Base-by-base conservation (phyloP, 2,329 filamentous ascomycete species). In the Verticillium nubilum region DNA sequence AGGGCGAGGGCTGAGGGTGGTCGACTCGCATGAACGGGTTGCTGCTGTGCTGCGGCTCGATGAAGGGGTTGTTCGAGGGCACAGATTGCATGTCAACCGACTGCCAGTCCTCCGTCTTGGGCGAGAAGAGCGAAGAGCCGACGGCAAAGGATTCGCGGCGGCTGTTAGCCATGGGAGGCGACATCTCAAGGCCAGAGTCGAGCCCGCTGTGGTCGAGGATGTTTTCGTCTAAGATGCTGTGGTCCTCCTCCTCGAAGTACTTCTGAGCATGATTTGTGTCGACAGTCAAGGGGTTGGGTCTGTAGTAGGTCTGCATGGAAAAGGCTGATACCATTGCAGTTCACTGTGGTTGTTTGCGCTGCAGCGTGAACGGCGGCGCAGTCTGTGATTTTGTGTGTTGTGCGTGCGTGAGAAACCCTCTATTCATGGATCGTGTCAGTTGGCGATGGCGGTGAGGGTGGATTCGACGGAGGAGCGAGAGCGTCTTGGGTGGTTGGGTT, bases 1-100 rank as follows among this genome's bases (percentile, higher is more conserved):
- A 80, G 54, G 69, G 67, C 47, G 73, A 72, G 54, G 71, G 70
- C 63, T 84, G 81, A 59, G 72, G 71, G 63, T 81, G 78, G 59
- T 85, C 81, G 63, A 88, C 78, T 61, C 86, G 85, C 76, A 87
- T 82, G 77, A 90, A 93, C 56, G 85, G 85, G 75, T 86, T 86
- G 76, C 80, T 85, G 76, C 76, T 80, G 68, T 77, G 74, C 57
- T 74, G 78, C 52, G 78, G 76, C 64, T 83, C 82, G 68, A 84
- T 72, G 75, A 86, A 87, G 37, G 85, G 82, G 74, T 86, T 86
- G 73, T 84, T 86, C 59, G 85, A 86, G 15, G 82, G 80, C 59
- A 85, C 75, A 17, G 83, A 83, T 71, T 86, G 84, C 84, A 87
- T 86, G 62, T 87, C 85, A 61, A 86, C 80, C 17, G 83, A 80